Evolutionary conservation across 345 rosid genomes (phyloP), one percentile per base, ranked within the genome.

Genomic region (Aegle marmelos): DNA sequence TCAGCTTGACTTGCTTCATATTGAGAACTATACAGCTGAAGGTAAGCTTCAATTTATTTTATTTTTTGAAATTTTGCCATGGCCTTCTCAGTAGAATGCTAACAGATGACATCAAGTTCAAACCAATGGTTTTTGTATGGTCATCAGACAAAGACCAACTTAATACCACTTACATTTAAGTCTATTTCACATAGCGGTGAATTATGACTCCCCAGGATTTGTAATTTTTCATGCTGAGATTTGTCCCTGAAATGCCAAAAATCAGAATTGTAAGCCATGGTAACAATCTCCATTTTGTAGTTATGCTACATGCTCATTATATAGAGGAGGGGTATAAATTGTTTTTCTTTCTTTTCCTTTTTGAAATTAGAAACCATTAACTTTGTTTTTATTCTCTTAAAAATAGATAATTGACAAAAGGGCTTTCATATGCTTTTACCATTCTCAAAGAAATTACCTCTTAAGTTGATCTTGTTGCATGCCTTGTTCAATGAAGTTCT

Each of bases 161-260:
- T 36, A 80, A 33, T 37, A 36, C 50, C 61, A 81, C 90, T 88
- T 83, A 96, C 99, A 85, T 85, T 90, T 76, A 96, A 87, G 78
- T 94, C 92, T 48, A 90, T 83, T 72, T 83, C 84, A 84, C 94
- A 87, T 14, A 96, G 87, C 31, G 92, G 96, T 72, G 99, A 89
- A 76, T 72, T 85, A 72, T 74, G 89, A 77, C 82, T 87, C 72
- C 89, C 92, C 57, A 89, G 86, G 78, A 91, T 57, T 77, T 87
- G 92, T 67, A 74, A 73, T 78, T 86, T 92, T 78, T 91, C 97
- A 80, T 78, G 79, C 75, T 79, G 97, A 78, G 83, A 85, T 82
- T 88, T 89, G 75, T 83, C 95, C 91, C 99, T 96, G 92, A 80
- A 85, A 86, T 68, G 33, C 81, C 82, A 79, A 68, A 64, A 63